Evolutionary conservation across 2,329 filamentous ascomycete species (phyloP).

Genomic region (Byssochlamys sp.): DNA sequence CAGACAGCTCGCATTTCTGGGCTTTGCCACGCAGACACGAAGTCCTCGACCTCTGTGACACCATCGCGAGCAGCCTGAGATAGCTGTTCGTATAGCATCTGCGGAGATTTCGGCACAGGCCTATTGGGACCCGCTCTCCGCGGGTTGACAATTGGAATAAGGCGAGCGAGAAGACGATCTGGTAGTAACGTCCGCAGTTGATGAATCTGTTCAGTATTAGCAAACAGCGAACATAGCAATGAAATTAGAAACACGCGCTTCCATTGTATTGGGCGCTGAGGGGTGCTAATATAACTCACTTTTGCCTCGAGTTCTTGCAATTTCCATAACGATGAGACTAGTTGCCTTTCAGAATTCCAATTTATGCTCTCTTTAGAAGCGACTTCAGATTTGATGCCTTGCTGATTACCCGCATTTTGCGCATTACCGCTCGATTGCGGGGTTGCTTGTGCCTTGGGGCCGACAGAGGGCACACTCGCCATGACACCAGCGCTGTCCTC

Average conservation of each 20-base stretch:
- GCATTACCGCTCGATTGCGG: not conserved
- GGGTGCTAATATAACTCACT: constrained; percentile 3
- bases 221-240: not conserved
- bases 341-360: constrained; percentile 27
- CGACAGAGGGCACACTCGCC: not conserved
- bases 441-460: not conserved
- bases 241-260: not conserved
- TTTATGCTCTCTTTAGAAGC: not conserved
- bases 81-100: constrained; percentile 25
- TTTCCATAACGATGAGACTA: constrained; percentile 31
- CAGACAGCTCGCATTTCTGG: constrained; percentile 32
- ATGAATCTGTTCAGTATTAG: constrained; percentile 25
- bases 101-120: constrained; percentile 23
- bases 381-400: not conserved
- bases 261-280: not conserved
- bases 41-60: constrained; percentile 27
- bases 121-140: constrained; percentile 11
- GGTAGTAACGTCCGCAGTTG: constrained; percentile 34
- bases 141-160: constrained; percentile 30
- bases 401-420: not conserved
- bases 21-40: constrained; percentile 32
- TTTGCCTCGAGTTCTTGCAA: constrained; percentile 30
- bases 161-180: constrained; percentile 30
- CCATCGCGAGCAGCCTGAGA: constrained; percentile 25
- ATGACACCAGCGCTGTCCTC: not conserved